These are phyloP conservation scores for Debaryomycetaceae sp. DNA, from an alignment of 1,139 yeast species.

Conservation along the genomic window DNA sequence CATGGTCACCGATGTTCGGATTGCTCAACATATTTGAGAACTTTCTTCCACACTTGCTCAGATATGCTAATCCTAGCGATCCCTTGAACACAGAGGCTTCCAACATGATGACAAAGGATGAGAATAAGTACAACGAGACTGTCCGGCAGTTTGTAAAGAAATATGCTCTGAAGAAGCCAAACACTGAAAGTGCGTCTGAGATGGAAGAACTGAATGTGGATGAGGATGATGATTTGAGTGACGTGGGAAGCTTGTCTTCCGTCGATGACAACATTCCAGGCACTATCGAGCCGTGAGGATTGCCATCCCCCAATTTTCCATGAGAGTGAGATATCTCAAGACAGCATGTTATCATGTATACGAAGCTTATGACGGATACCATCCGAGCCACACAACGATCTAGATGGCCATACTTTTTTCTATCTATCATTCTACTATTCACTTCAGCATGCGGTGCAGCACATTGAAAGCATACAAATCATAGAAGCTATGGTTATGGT, in stretches of 20 bases:
- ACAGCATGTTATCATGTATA: neutral
- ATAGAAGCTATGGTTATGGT: neutral
- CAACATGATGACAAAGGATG: slow-evolving; percentile 70
- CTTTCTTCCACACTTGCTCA: slow-evolving; percentile 84
- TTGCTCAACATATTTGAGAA: slow-evolving; percentile 87
- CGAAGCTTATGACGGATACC: neutral
- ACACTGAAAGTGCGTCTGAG: slow-evolving; percentile 38
- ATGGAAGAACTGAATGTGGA: slow-evolving; percentile 40
- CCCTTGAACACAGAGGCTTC: slow-evolving; percentile 94
- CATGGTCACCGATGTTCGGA: slow-evolving; percentile 99
- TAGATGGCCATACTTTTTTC: neutral
- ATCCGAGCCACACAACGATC: neutral
- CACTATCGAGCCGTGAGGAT: slow-evolving; percentile 14
- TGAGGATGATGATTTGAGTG: slow-evolving; percentile 45
- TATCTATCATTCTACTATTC: neutral
- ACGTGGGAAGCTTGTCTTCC: slow-evolving; percentile 48
- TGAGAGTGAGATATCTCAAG: neutral
- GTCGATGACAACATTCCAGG: slow-evolving; percentile 37
- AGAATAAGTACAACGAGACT: slow-evolving; percentile 59
- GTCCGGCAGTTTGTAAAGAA: slow-evolving; percentile 71
- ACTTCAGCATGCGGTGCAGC: neutral
- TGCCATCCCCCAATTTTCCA: neutral
- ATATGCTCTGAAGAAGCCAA: slow-evolving; percentile 53
- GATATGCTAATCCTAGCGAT: slow-evolving; percentile 93
- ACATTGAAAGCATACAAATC: neutral